These are phyloP conservation scores for Entomortierella parvispora DNA, from an alignment of 192 early-diverging fungal genomes.

Conservation along the genomic window DNA sequence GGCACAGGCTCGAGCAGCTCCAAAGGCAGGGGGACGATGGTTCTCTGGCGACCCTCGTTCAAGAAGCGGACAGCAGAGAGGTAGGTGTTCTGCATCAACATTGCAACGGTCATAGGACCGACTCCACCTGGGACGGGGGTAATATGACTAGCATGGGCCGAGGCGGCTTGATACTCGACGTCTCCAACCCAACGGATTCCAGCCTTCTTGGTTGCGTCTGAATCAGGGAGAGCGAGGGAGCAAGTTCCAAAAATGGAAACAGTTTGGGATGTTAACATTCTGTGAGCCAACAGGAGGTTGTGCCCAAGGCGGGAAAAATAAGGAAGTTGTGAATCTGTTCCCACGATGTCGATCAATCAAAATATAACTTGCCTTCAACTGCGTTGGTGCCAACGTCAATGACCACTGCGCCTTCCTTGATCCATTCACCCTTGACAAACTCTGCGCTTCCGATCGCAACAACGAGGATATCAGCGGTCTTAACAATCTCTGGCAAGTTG, in stretches of 20 bases:
- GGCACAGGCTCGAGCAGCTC: conserved; percentile 85
- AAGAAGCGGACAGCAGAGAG: conserved; percentile 78
- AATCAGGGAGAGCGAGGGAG: neutral
- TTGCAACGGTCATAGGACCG: conserved; percentile 99
- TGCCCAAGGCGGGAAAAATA: neutral
- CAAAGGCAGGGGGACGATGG: conserved; percentile 70
- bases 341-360: neutral
- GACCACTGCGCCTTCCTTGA: conserved; percentile 93
- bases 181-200: conserved; percentile 96
- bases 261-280: neutral
- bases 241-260: neutral
- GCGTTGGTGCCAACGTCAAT: conserved; percentile 99
- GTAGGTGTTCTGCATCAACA: conserved; percentile 94
- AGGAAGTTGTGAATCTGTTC: no score
- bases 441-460: conserved; percentile 88
- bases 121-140: conserved; percentile 99
- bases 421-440: conserved; percentile 91
- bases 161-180: conserved; percentile 83
- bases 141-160: conserved; percentile 79
- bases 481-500: conserved; percentile 77
- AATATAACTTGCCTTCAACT: conserved; percentile 62
- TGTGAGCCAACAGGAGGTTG: neutral
- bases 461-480: conserved; percentile 88
- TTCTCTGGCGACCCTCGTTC: conserved; percentile 56
- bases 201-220: conserved; percentile 89